Conservation (phyloP, 768 basidiomycete species). For the Termitomyces sp. region DNA sequence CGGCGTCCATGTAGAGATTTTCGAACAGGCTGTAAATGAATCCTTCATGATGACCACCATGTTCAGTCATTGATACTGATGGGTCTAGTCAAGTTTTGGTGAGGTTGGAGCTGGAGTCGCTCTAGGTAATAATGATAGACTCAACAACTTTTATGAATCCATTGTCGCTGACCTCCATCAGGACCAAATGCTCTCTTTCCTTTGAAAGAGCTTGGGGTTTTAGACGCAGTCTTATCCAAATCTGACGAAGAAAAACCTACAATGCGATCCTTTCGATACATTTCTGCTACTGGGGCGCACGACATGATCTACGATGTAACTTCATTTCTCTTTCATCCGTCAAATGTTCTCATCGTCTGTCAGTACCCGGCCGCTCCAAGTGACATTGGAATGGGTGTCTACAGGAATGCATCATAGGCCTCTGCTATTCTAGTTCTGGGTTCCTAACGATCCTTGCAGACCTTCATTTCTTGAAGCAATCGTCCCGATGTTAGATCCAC, state of each 20-base stretch:
- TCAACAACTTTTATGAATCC: neutral
- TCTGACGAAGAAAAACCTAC: slow-evolving; percentile 31
- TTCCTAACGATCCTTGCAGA: slow-evolving; percentile 22
- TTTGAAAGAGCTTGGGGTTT: slow-evolving; percentile 39
- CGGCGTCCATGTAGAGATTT: slow-evolving; percentile 44
- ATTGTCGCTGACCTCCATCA: slow-evolving; percentile 16
- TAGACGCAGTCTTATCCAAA: slow-evolving; percentile 37
- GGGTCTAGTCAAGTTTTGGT: slow-evolving; percentile 40
- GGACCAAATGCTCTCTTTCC: slow-evolving; percentile 51
- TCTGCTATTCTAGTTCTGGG: neutral
- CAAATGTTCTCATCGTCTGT: neutral
- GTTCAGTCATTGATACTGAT: neutral
- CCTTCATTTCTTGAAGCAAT: slow-evolving; percentile 51
- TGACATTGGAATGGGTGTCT: slow-evolving; percentile 42
- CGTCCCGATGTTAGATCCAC: slow-evolving; percentile 37
- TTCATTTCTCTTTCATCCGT: neutral
- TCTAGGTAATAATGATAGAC: slow-evolving; percentile 32
- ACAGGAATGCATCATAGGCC: slow-evolving; percentile 24
- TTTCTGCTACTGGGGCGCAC: slow-evolving; percentile 40
- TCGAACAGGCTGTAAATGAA: slow-evolving; percentile 45
- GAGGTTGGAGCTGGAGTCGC: slow-evolving; percentile 57
- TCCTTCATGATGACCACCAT: neutral
- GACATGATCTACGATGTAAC: slow-evolving; percentile 45
- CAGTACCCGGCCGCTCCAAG: slow-evolving; percentile 31
- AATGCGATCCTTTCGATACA: slow-evolving; percentile 33